These are phyloP conservation scores for Aplosporella prunicola DNA, from an alignment of 2,329 filamentous ascomycete genomes.

Conservation along the genomic window DNA sequence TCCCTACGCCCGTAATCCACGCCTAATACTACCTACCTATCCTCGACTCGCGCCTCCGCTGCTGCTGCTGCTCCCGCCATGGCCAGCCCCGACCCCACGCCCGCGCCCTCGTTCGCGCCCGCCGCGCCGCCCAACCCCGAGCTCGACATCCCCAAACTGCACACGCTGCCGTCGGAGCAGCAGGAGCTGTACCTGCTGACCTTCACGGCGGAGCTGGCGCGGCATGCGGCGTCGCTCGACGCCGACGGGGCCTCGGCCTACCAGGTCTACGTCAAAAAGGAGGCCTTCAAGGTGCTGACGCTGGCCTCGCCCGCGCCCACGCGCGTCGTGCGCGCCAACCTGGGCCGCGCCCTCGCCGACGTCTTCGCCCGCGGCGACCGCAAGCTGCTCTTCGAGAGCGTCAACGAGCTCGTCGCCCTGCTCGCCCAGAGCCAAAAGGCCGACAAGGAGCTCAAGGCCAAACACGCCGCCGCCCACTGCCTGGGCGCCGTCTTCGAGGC, in stretches of 20 bases:
- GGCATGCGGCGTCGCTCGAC: slow-evolving; percentile 65
- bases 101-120: background rate
- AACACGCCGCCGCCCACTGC: slow-evolving; percentile 80
- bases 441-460: slow-evolving; percentile 68
- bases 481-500: slow-evolving; percentile 81
- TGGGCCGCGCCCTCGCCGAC: slow-evolving; percentile 74
- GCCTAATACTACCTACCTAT: too few species aligned
- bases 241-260: slow-evolving; percentile 76
- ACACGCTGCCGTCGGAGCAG: slow-evolving; percentile 83
- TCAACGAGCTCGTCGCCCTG: slow-evolving; percentile 74
- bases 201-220: slow-evolving; percentile 73
- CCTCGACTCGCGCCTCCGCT: too few species aligned
- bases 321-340: slow-evolving; percentile 78
- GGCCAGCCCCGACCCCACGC: background rate
- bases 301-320: slow-evolving; percentile 73
- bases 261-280: slow-evolving; percentile 86
- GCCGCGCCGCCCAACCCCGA: slow-evolving; percentile 48
- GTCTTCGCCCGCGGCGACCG: slow-evolving; percentile 80
- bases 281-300: slow-evolving; percentile 87
- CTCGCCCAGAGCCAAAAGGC: slow-evolving; percentile 60
- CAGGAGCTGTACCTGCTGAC: slow-evolving; percentile 90
- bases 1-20: background rate
- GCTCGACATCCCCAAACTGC: slow-evolving; percentile 82
- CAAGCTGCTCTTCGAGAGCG: slow-evolving; percentile 86
- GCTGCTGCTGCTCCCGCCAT: too few species aligned